Evolutionary conservation across 2,329 filamentous ascomycete genomes (phyloP), one percentile per base, ranked within the genome.

Genomic region (Samsoniella hepiali): DNA sequence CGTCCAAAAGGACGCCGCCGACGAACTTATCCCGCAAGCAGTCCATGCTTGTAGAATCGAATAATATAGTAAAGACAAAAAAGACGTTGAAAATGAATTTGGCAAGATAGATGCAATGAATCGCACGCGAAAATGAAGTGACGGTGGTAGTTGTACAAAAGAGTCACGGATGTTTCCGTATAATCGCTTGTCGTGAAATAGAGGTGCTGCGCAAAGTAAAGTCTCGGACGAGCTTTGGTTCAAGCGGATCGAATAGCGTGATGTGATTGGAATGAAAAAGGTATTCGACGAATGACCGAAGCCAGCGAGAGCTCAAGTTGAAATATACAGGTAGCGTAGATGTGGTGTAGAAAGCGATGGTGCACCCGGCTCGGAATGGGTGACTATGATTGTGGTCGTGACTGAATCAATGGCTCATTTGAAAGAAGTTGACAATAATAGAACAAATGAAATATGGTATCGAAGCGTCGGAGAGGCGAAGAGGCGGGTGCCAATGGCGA

Each of bases 11-110:
- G 77, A 90, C 86, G 77, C 90, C 91, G 77, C 87, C 82, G 73
- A 87, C 81, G 79, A 97, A 95, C 73, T 88, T 84, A 79, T 93
- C 87, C 80, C 88, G 88, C 82, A 96, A 86, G 82, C 92, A 96
- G 80, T 93, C 91, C 92, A 96, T 83, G 72, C 72, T 73, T 69
- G 27, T 64, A 61, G 63, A 59, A 59, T 65, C 64, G 66, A 63
- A 59, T 49, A 50, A 53, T 57, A 47, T 44, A 57, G 27, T 32
- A 57, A 62, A 57, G 66, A 62, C 62, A 65, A 65, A 69, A 68
- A 69, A 71, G 34, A 56, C 47, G 57, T 38, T 61, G 44, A 62
- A 66, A 66, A 67, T 69, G 70, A 71, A 64, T 65, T 66, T 67
- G 72, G 74, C 71, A 67, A 65, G 69, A 69, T 67, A 55, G 64